Evolutionary conservation across 768 basidiomycete species (phyloP), one percentile per base, ranked within the genome.

Genomic region (Auricularia sp.): DNA sequence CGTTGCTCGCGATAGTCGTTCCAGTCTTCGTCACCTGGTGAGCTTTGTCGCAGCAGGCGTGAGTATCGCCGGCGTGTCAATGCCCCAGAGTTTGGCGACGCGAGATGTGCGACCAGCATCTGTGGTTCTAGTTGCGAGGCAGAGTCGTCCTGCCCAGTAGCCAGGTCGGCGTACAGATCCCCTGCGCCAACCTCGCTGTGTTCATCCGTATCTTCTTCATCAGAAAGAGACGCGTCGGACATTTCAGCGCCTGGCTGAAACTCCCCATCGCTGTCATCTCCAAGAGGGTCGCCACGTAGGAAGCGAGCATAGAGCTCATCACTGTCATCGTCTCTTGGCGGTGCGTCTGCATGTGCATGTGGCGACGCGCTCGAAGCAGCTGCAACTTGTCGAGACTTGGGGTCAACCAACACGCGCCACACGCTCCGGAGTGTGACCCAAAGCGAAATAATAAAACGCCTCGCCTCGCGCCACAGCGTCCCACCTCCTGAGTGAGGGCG

Each of bases 31-130:
- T 68, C 63, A 33, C 63, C 61, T 14, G 47, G 62, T n/a, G 39
- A 36, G n/a, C 36, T 21, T 36, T 42, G 23, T 21, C 66, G 42
- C 42, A 77, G 67, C 43, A 86, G 70, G 34, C 73, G 70, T 35
- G 67, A 67, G 68, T 84, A 86, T 33, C 71, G 80, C 68, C 71
- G 76, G 64, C 79, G 82, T 54, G 79, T 87, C 73, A 81, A 77
- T 35, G 76, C 84, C 63, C 70, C 82, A 56, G 78, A 70, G 69
- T 76, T 74, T 29, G 73, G 63, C 64, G 77, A 72, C 2, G 77
- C 73, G 75, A 86, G 76, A 68, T 87, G 85, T 11, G 86, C 85
- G 44, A 87, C 71, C 12, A 87, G 70, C 23, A 83, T 72, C 1
- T 58, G 83, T 75, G 1, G 81, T 73, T 8, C 78, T 65, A 51